phyloP scores from a whole-genome alignment of 352 stramenopile species.

The Lagenidium sp. region DNA sequence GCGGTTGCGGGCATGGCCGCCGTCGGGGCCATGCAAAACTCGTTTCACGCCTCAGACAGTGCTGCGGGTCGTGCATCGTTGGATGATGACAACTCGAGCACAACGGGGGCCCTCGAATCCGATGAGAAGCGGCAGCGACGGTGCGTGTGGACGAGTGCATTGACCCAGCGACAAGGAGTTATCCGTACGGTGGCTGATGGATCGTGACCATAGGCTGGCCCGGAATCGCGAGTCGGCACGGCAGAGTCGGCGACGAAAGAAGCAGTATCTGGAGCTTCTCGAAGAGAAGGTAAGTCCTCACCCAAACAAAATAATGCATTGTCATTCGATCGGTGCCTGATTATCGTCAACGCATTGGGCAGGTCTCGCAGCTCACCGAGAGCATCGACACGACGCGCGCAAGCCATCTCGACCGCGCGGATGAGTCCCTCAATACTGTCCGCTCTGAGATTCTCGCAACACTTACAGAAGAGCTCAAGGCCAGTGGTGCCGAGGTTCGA shows the following conservation, averaged over 20 bases:
- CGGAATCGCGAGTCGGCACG: slow-evolving; percentile 84
- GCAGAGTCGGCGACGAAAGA: slow-evolving; percentile 84
- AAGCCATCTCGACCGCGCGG: slow-evolving; percentile 63
- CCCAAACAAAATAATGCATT: background rate
- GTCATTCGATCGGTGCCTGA: slow-evolving; percentile 1
- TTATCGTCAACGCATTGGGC: background rate
- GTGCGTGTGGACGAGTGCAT: slow-evolving; percentile 9
- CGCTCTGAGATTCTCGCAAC: slow-evolving; percentile 66
- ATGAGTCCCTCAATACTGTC: slow-evolving; percentile 69
- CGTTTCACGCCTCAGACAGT: slow-evolving; percentile 39
- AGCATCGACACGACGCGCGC: slow-evolving; percentile 77
- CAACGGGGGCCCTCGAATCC: slow-evolving; percentile 33
- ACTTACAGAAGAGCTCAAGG: slow-evolving; percentile 61
- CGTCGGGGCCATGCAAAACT: slow-evolving; percentile 38
- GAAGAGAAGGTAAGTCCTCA: slow-evolving; percentile 64
- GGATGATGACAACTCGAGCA: slow-evolving; percentile 34
- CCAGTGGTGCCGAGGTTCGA: slow-evolving; percentile 21
- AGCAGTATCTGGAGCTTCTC: slow-evolving; percentile 83
- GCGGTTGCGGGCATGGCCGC: too few relatives aligned
- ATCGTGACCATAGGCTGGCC: slow-evolving; percentile 26
- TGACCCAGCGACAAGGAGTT: too few relatives aligned
- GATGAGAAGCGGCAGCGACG: slow-evolving; percentile 73
- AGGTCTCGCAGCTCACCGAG: slow-evolving; percentile 82
- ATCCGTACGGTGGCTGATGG: too few relatives aligned
- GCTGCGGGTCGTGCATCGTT: slow-evolving; percentile 51